A percentile compares a stretch with the other conserved stretches of the same genome.
Conservation (phyloP, 345 rosid species). For the Sonneratia caseolaris region DNA sequence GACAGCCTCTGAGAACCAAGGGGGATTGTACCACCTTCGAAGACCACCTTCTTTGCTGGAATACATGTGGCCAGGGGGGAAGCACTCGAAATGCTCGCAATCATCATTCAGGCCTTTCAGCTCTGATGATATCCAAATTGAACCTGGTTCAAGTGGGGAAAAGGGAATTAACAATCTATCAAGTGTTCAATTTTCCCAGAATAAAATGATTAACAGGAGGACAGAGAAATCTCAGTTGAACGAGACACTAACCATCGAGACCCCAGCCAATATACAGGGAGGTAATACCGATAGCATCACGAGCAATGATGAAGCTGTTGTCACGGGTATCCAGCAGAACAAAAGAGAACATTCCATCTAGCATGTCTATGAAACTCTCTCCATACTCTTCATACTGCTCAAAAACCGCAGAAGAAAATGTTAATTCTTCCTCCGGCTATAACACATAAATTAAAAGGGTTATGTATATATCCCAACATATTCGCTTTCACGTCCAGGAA, state of each 20-base stretch:
- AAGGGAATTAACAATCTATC: not conserved
- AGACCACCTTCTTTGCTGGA: conserved; percentile 77
- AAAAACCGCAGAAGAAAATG: not conserved
- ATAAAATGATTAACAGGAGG: not conserved
- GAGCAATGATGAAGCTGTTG: conserved; percentile 74
- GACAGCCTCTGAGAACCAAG: conserved; percentile 65
- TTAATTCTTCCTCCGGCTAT: not conserved
- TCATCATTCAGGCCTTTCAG: conserved; percentile 82
- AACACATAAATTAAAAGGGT: not conserved
- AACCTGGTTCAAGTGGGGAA: conserved; percentile 30
- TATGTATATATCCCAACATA: not conserved
- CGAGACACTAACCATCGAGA: conserved; percentile 45
- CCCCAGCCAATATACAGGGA: conserved; percentile 96
- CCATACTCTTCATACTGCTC: conserved; percentile 82
- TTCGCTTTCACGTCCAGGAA: too few relatives aligned
- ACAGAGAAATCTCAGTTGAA: not conserved
- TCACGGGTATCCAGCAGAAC: conserved; percentile 80
- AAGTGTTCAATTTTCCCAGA: not conserved
- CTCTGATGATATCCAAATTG: conserved; percentile 86
- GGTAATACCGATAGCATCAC: conserved; percentile 93
- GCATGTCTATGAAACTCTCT: conserved; percentile 68
- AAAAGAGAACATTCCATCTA: conserved; percentile 92
- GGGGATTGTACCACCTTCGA: conserved; percentile 82
- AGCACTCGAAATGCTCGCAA: conserved; percentile 78
- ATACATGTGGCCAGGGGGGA: conserved; percentile 90